phyloP scores from a whole-genome alignment of 2,329 filamentous ascomycete genomes.

The Sporothrix brasiliensis region DNA sequence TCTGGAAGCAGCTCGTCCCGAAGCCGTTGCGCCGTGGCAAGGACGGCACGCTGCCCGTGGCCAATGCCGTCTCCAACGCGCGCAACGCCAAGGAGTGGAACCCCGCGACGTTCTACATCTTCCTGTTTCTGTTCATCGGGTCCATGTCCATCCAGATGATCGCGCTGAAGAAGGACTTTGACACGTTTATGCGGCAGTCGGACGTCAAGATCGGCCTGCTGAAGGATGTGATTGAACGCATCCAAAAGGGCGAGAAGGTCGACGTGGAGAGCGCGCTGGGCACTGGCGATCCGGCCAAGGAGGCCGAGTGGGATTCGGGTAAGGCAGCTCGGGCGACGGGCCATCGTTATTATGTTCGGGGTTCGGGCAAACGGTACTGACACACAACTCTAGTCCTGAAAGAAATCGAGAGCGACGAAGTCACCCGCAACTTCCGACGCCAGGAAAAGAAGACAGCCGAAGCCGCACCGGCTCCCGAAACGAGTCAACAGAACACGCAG shows the following conservation, averaged over 20 bases:
- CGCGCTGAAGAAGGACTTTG: conserved; percentile 73
- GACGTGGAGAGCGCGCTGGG: conserved; percentile 84
- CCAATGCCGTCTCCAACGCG: conserved; percentile 41
- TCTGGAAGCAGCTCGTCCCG: conserved; percentile 72
- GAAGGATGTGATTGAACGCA: conserved; percentile 71
- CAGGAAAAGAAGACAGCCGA: conserved; percentile 46
- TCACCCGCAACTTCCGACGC: conserved; percentile 53
- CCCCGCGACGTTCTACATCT: conserved; percentile 78
- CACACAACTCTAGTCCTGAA: conserved; percentile 55
- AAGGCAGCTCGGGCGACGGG: background rate
- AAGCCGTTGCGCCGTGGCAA: conserved; percentile 60
- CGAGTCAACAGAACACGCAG: too few species aligned
- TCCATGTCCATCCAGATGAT: conserved; percentile 96
- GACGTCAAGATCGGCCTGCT: conserved; percentile 78
- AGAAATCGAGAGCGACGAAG: conserved; percentile 67
- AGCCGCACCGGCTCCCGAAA: conserved; percentile 28
- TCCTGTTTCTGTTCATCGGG: conserved; percentile 83
- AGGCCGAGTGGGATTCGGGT: conserved; percentile 89
- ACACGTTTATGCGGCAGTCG: conserved; percentile 71
- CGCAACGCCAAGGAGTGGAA: conserved; percentile 69
- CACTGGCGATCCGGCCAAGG: conserved; percentile 72
- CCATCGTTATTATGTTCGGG: background rate
- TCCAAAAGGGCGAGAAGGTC: conserved; percentile 73
- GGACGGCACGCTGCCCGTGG: conserved; percentile 45
- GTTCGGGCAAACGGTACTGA: background rate